Evolutionary conservation across 345 rosid genomes (phyloP), one percentile per base, ranked within the genome.

Genomic region (Xanthoceras sorbifolium): DNA sequence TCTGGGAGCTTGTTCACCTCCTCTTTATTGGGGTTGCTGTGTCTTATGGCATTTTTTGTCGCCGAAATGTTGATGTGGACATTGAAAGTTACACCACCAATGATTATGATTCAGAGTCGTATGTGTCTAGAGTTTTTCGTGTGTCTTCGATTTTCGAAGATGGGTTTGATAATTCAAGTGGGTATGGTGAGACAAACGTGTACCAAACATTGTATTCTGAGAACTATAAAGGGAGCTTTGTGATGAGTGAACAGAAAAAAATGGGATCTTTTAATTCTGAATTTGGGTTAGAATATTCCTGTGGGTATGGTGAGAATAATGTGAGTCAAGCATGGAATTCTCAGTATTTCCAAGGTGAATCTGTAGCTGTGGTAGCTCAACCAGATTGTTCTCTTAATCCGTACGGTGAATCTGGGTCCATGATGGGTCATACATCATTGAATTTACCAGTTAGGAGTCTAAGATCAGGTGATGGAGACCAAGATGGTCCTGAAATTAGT

Each of bases 401-500:
- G 1, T 77, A 72, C 36, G 79, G 72, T 69, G 64, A 76, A 65
- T 67, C 64, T 62, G 65, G 31, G 31, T 73, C 71, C 5, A 54
- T 72, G 55, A 76, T 71, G 59, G 82, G 69, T 52, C 79, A 63
- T 15, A 86, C 82, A 73, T 85, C 97, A 15, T 72, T 91, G 83
- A 97, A 94, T 7, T 91, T 94, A 81, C 98, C 98, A 0, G 82
- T 92, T 82, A 85, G 94, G 86, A 94, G 93, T 80, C 85, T 94
- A 46, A 88, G 83, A 71, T 86, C 90, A 5, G 80, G 81, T 67
- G 59, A 54, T 34, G 71, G 34, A 26, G 76, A 71, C 65, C 62
- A 18, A 31, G 81, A 11, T 72, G 46, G 76, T 64, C 17, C 79
- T 67, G 79, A 77, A 29, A 65, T 68, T 67, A 72, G 78, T 44